phyloP scores from a whole-genome alignment of 2,329 filamentous ascomycete genomes.

The Fusarium keratoplasticum region DNA sequence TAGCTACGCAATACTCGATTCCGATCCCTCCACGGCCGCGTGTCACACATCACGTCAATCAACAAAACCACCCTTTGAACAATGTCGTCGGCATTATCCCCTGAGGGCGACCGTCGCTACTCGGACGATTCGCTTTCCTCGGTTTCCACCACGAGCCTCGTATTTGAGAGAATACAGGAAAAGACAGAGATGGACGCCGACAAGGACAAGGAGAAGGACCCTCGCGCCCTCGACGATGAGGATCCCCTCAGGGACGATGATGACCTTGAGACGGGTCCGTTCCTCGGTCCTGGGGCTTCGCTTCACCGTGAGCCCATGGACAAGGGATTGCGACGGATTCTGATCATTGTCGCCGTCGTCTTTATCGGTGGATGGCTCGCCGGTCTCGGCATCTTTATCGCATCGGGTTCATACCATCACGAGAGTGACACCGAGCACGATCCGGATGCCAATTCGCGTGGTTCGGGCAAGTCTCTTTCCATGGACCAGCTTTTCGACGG shows the following conservation, averaged over 20 bases:
- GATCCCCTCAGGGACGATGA: constrained; percentile 52
- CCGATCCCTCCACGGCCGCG: constrained; percentile 1
- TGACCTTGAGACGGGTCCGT: constrained; percentile 65
- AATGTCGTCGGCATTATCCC: constrained; percentile 32
- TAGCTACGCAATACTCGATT: constrained; percentile 4
- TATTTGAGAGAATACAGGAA: constrained; percentile 82
- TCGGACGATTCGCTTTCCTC: constrained; percentile 75
- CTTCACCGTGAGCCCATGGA: constrained; percentile 69
- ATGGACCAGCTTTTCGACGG: constrained; percentile 77
- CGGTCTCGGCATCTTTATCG: constrained; percentile 75
- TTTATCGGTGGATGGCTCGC: constrained; percentile 76
- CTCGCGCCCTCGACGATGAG: constrained; percentile 58
- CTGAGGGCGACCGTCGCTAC: constrained; percentile 36
- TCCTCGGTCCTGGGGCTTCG: constrained; percentile 55
- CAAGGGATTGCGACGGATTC: constrained; percentile 69
- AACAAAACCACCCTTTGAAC: constrained; percentile 4
- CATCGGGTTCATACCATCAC: constrained; percentile 73
- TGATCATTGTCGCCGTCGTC: constrained; percentile 71
- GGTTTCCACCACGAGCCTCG: constrained; percentile 84
- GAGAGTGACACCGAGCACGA: constrained; percentile 73
- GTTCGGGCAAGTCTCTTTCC: constrained; percentile 78
- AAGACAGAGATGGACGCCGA: constrained; percentile 51
- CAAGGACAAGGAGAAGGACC: constrained; percentile 43
- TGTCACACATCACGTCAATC: constrained; percentile 12
- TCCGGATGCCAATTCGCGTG: constrained; percentile 72